phyloP scores from a whole-genome alignment of 2,329 filamentous ascomycete species.

The Phialophora verrucosa region DNA sequence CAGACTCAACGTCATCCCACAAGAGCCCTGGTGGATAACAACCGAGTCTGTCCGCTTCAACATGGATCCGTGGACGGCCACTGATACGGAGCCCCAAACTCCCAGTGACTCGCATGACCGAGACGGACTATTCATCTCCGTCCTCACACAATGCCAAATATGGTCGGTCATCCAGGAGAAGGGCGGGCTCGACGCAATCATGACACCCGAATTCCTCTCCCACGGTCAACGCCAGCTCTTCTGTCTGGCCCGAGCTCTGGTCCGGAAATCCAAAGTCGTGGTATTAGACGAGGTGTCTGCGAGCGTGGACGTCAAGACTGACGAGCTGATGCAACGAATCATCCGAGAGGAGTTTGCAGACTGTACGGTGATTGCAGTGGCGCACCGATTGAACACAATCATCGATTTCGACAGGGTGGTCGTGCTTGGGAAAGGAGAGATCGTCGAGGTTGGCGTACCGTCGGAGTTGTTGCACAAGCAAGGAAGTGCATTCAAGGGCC shows the following conservation, averaged over 20 bases:
- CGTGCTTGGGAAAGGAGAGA: conserved; percentile 54
- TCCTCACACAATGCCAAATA: conserved; percentile 48
- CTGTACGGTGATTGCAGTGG: conserved; percentile 65
- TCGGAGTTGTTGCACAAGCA: conserved; percentile 42
- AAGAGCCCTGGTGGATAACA: conserved; percentile 40
- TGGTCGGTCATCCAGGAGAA: conserved; percentile 47
- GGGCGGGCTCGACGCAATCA: conserved; percentile 49
- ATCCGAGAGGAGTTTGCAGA: conserved; percentile 60
- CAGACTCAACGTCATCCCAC: conserved; percentile 42
- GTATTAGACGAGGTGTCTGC: conserved; percentile 51
- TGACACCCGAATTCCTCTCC: conserved; percentile 58
- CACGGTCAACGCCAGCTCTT: conserved; percentile 70
- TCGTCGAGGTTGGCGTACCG: conserved; percentile 37
- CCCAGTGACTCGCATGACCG: not conserved
- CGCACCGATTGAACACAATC: conserved; percentile 65
- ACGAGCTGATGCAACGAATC: conserved; percentile 62
- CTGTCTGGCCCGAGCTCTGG: conserved; percentile 64
- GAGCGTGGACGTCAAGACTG: conserved; percentile 65
- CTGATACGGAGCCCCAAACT: not conserved
- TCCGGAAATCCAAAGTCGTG: conserved; percentile 54
- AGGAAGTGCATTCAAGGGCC: conserved; percentile 41
- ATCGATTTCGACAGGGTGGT: conserved; percentile 65
- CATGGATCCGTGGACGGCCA: conserved; percentile 45
- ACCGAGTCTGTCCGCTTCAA: conserved; percentile 43
- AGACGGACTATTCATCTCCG: conserved; percentile 46